A percentile compares a stretch with the other conserved stretches of the same genome.
These are phyloP conservation scores for Cytospora piceae DNA, from an alignment of 2,329 filamentous ascomycete species.

Conservation along the genomic window DNA sequence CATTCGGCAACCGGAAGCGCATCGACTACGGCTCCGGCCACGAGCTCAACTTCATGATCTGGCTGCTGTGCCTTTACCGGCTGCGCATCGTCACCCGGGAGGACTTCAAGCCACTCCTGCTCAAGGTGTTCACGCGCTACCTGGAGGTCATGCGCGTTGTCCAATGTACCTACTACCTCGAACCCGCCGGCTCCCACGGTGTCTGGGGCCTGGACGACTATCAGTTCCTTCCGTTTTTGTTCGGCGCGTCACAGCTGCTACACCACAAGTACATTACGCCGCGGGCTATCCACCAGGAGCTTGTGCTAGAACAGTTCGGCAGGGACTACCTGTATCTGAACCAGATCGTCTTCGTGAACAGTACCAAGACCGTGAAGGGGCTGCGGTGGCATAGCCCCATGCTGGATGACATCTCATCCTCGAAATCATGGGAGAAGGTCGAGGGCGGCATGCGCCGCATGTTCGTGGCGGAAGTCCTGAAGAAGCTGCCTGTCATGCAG, in stretches of 20 bases:
- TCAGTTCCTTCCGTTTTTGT: slow-evolving; percentile 93
- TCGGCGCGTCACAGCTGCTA: slow-evolving; percentile 87
- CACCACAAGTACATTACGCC: slow-evolving; percentile 82
- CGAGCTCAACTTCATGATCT: slow-evolving; percentile 95
- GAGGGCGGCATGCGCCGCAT: slow-evolving; percentile 95
- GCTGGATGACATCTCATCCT: slow-evolving; percentile 94
- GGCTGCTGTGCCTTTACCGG: slow-evolving; percentile 92
- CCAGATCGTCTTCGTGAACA: slow-evolving; percentile 92
- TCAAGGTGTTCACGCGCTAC: slow-evolving; percentile 82
- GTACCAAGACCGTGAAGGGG: slow-evolving; percentile 93
- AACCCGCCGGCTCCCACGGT: slow-evolving; percentile 94
- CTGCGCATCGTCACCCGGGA: slow-evolving; percentile 64
- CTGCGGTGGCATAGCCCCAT: slow-evolving; percentile 96
- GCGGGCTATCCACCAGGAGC: slow-evolving; percentile 81
- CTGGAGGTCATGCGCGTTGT: slow-evolving; percentile 83
- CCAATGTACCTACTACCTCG: slow-evolving; percentile 92
- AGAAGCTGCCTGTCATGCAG: slow-evolving; percentile 97
- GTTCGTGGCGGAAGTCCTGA: slow-evolving; percentile 91
- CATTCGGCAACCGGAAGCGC: slow-evolving; percentile 82
- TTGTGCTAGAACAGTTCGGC: slow-evolving; percentile 84
- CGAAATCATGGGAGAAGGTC: slow-evolving; percentile 89
- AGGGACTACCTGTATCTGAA: slow-evolving; percentile 87
- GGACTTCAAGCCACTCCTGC: slow-evolving; percentile 75
- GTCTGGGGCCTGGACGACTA: slow-evolving; percentile 99
- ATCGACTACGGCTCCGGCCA: slow-evolving; percentile 98